Percentiles rank a stretch among this genome's conserved stretches.
Conservation (phyloP, 2,329 filamentous ascomycete species). For the Penicillium nordicum region DNA sequence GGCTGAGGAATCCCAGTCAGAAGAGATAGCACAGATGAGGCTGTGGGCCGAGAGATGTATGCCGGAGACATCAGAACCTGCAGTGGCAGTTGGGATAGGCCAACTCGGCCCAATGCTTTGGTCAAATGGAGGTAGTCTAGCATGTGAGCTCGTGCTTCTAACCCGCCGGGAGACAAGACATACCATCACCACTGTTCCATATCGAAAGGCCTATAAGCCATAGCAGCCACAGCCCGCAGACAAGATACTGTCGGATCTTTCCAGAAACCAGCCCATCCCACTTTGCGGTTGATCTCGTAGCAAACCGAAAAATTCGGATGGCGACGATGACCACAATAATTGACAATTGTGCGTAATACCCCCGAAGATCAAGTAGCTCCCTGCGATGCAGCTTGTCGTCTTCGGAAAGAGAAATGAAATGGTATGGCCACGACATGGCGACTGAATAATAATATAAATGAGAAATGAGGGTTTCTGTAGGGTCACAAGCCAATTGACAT, state of each 20-base stretch:
- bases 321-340: conserved; percentile 46
- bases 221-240: conserved; percentile 47
- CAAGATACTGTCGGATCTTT: conserved; percentile 48
- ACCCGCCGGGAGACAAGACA: conserved; percentile 15
- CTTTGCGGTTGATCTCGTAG: conserved; percentile 34
- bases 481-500: neutral
- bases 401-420: conserved; percentile 51
- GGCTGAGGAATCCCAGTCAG: conserved; percentile 55
- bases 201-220: conserved; percentile 54
- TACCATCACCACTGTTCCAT: conserved; percentile 54
- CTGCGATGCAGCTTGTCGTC: conserved; percentile 51
- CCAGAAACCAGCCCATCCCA: conserved; percentile 44
- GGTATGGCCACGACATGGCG: conserved; percentile 45
- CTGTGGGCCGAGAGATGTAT: conserved; percentile 44
- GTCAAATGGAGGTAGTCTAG: conserved; percentile 63
- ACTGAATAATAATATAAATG: neutral
- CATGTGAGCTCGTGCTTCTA: neutral
- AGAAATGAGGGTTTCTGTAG: neutral
- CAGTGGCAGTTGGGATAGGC: conserved; percentile 57
- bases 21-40: conserved; percentile 49
- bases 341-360: conserved; percentile 55
- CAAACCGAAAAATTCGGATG: conserved; percentile 31
- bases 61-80: conserved; percentile 54
- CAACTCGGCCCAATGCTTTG: conserved; percentile 59
- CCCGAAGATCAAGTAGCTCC: conserved; percentile 53